Percentiles rank a stretch among this genome's conserved stretches.
Evolutionary conservation across 352 stramenopile species (phyloP).

Genomic region (Chrysophaeum taylorii): DNA sequence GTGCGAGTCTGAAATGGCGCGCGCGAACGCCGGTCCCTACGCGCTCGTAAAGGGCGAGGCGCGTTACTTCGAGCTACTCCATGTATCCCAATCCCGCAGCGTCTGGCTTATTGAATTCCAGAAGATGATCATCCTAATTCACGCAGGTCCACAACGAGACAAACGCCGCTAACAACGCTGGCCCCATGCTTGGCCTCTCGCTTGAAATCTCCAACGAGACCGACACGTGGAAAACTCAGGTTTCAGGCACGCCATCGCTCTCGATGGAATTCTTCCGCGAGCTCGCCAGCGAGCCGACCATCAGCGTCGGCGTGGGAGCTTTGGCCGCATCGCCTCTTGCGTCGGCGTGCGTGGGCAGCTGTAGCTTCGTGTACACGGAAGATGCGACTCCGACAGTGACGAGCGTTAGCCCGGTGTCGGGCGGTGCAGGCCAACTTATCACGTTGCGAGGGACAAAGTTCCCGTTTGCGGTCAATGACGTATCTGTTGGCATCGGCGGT

Average conservation of each 20-base stretch:
- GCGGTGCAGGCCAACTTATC: not conserved
- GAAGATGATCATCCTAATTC: not conserved
- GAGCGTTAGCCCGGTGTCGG: not conserved
- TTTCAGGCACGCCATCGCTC: not conserved
- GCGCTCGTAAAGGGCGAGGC: not conserved
- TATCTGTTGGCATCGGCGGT: not conserved
- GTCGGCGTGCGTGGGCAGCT: not conserved
- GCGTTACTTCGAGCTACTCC: constrained; percentile 22
- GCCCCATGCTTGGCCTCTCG: constrained; percentile 7
- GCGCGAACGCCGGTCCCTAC: not conserved
- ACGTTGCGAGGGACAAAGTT: not conserved
- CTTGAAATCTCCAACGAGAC: constrained; percentile 18
- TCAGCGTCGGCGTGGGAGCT: not conserved
- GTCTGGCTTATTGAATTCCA: not conserved
- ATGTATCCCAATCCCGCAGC: not conserved
- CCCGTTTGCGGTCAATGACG: not conserved
- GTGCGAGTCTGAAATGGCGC: not conserved
- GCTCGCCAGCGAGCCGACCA: not conserved
- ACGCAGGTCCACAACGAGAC: too few relatives aligned
- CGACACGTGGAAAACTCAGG: constrained; percentile 1
- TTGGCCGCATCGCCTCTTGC: not conserved
- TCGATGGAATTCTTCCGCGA: constrained; percentile 22
- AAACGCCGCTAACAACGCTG: not conserved
- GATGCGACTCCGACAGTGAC: not conserved
- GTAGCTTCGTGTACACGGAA: not conserved